Conservation (phyloP, 2,329 filamentous ascomycete species). For the Dothistroma septosporum region DNA sequence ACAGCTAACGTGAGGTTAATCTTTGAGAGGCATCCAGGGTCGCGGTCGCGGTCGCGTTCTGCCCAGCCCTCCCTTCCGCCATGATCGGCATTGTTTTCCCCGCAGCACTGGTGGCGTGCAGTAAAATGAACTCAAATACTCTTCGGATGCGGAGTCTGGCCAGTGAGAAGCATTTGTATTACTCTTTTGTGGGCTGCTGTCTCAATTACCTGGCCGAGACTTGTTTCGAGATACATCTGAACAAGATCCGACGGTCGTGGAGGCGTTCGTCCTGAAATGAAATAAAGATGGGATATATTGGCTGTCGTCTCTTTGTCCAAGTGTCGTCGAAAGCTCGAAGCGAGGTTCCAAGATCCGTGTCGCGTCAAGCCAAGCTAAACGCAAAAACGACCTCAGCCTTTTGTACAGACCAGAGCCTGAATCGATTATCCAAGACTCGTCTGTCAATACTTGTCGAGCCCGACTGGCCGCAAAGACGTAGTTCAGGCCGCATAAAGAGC, state of each 20-base stretch:
- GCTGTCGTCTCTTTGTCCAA: not conserved
- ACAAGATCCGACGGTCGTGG: not conserved
- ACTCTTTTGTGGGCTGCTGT: not conserved
- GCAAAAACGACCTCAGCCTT: not conserved
- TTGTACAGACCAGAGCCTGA: not conserved
- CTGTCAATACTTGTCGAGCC: too few relatives aligned
- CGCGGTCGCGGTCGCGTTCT: not conserved
- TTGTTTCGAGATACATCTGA: not conserved
- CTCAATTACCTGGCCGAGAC: not conserved
- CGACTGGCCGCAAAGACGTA: too few relatives aligned
- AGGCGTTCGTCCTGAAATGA: not conserved
- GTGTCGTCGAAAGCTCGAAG: not conserved
- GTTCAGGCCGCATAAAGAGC: too few relatives aligned
- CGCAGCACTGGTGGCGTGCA: not conserved
- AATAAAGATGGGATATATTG: not conserved
- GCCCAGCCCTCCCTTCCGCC: not conserved
- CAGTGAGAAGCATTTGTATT: not conserved
- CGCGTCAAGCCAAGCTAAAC: not conserved
- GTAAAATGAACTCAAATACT: not conserved
- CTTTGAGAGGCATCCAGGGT: not conserved
- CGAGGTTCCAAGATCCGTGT: not conserved
- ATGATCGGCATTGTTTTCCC: not conserved
- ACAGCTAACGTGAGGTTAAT: conserved; percentile 2
- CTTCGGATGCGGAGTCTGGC: not conserved
- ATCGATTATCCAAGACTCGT: too few relatives aligned